These are phyloP conservation scores for Pyricularia grisea DNA, from an alignment of 2,329 filamentous ascomycete species.

Conservation along the genomic window DNA sequence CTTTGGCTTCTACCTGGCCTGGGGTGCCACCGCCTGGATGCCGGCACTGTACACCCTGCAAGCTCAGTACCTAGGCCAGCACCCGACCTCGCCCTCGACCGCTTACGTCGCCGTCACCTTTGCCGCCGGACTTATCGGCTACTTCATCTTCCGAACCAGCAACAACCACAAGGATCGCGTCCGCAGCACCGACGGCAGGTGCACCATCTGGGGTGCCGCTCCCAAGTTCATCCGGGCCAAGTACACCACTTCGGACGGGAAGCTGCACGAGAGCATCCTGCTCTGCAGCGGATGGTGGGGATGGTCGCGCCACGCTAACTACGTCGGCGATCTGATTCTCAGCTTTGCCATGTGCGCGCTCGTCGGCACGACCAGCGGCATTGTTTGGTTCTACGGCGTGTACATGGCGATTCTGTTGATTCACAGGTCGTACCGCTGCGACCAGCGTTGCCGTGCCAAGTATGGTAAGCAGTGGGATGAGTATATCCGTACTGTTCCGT, in stretches of 20 bases:
- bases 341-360: neutral
- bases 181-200: neutral
- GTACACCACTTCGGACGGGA: neutral
- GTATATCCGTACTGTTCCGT: neutral
- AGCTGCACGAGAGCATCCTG: neutral
- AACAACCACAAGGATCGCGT: neutral
- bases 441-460: neutral
- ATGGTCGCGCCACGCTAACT: neutral
- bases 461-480: neutral
- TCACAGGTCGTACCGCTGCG: neutral
- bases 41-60: neutral
- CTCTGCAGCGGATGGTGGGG: neutral
- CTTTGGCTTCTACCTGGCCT: neutral
- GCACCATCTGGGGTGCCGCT: neutral
- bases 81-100: neutral
- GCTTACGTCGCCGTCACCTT: neutral
- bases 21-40: neutral
- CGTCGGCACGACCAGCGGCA: neutral
- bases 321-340: neutral
- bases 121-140: neutral
- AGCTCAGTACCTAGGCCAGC: neutral
- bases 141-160: neutral
- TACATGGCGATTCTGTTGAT: neutral
- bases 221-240: neutral
- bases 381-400: neutral